Percentiles rank a stretch among this genome's conserved stretches.
Conservation (phyloP, 805 yeast species). For the Candida ascalaphidarum region DNA sequence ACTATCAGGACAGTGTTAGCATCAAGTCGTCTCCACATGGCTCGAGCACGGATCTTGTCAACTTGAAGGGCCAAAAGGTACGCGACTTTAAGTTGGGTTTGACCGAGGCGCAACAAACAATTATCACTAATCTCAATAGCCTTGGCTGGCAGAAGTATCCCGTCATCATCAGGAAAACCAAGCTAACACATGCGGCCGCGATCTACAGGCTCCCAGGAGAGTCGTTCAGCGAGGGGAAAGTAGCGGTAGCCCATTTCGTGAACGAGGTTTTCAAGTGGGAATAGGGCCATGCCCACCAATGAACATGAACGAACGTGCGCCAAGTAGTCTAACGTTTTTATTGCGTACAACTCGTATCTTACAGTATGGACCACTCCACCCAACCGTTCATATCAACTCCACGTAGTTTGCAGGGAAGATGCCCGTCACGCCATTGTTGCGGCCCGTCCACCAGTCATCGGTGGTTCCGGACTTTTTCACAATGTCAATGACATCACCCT, state of each 20-base stretch:
- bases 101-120: slow-evolving; percentile 3
- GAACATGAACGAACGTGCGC: too few relatives aligned
- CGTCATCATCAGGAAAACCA: slow-evolving; percentile 44
- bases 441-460: slow-evolving; percentile 99
- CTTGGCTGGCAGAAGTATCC: slow-evolving; percentile 7
- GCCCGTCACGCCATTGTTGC: slow-evolving; percentile 74
- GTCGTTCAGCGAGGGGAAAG: slow-evolving; percentile 57
- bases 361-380: too few relatives aligned
- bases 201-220: slow-evolving; percentile 53
- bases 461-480: slow-evolving; percentile 77
- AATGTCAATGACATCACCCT: slow-evolving; percentile 89
- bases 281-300: too few relatives aligned
- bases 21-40: neutral
- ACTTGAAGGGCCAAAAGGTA: slow-evolving; percentile 4
- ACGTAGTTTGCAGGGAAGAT: slow-evolving; percentile 97
- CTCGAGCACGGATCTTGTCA: slow-evolving; percentile 1
- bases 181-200: slow-evolving; percentile 74
- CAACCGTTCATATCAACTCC: slow-evolving; percentile 60
- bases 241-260: slow-evolving; percentile 59
- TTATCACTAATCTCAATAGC: slow-evolving; percentile 4
- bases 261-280: slow-evolving; percentile 24
- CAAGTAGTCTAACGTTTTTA: too few relatives aligned
- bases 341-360: too few relatives aligned
- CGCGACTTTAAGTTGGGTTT: slow-evolving; percentile 4
- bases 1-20: slow-evolving; percentile 7